These are phyloP conservation scores for Oryza meridionalis DNA, from an alignment of 176 grass and related monocot genomes.

Conservation along the genomic window DNA sequence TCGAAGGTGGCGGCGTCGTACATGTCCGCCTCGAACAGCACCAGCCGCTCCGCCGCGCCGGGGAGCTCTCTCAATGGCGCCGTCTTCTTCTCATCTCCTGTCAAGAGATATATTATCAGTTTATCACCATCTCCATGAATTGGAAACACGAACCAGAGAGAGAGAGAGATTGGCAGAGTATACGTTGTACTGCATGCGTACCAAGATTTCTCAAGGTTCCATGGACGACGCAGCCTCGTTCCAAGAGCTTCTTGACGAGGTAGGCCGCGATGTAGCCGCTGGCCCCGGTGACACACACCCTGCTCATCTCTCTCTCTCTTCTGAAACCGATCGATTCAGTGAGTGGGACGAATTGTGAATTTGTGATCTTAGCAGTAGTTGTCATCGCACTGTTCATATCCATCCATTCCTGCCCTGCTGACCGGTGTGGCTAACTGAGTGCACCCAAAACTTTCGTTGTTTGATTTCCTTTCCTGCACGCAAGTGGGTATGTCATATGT, in stretches of 20 bases:
- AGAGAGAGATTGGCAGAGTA: background rate
- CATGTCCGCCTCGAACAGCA: slow-evolving; percentile 57
- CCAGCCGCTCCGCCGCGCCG: slow-evolving; percentile 51
- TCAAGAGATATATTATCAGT: no score
- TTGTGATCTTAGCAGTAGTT: no score
- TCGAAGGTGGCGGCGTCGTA: slow-evolving; percentile 60
- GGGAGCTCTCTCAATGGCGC: slow-evolving; percentile 45
- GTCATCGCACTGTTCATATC: no score
- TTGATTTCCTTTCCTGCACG: no score
- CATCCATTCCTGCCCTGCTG: no score
- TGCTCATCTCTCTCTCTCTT: background rate
- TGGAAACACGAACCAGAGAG: no score
- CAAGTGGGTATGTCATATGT: no score
- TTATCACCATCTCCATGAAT: no score
- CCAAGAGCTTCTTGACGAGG: slow-evolving; percentile 32
- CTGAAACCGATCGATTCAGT: no score
- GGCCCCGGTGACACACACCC: slow-evolving; percentile 5
- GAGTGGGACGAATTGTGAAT: no score
- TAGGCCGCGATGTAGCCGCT: slow-evolving; percentile 10
- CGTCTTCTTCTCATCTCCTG: slow-evolving; percentile 53
- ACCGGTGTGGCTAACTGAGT: no score
- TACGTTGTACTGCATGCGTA: background rate
- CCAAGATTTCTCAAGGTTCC: slow-evolving; percentile 7
- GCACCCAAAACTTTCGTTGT: no score
- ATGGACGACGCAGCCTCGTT: background rate